Base-by-base conservation (phyloP, 768 basidiomycete species). In the Tephrocybe sp. region DNA sequence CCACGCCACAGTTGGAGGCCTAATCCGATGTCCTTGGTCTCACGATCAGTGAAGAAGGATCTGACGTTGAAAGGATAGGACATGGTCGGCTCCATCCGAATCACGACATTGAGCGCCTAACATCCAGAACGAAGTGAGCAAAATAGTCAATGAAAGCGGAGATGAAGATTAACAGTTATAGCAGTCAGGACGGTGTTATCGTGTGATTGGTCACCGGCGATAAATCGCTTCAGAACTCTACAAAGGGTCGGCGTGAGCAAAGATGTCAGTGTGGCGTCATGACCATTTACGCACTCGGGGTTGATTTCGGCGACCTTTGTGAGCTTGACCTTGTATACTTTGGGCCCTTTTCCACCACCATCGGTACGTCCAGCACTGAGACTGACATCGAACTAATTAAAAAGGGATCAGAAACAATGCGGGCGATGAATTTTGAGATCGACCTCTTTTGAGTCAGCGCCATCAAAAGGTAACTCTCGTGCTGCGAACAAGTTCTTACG, bases 401-500 rank as follows among this genome's bases (percentile, higher is more conserved):
- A 31, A 23, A 21, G 27, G 27, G 11, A 37, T 53, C 18, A 55
- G 27, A 23, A 23, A 51, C 22, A 47, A 49, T 12, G 31, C 21
- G 21, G 24, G 21, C 19, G 1, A 4, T 52, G 3, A 16, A 42
- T 9, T 8, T 36, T 29, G 27, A 42, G 13, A 63, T 69, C 54
- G 56, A 78, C 86, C 69, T 83, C 85, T 53, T 76, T 74, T 6
- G 70, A 72, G 31, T 73, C 68, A 0, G 57, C 64, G 1, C 71
- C 73, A 23, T 78, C 79, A 31, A 92, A 82, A 0, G 83, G 79
- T 8, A 91, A 71, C 49, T 77, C 73, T 31, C 77, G 72, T 12
- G 80, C 67, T 19, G 84, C 73, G 57, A 88, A 92, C 50, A 77
- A 63, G 53, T 91, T 91, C 65, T 90, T 91, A 34, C 86, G 75